Evolutionary conservation across 352 stramenopile species (phyloP).

Genomic region (Pythium dissotocum): DNA sequence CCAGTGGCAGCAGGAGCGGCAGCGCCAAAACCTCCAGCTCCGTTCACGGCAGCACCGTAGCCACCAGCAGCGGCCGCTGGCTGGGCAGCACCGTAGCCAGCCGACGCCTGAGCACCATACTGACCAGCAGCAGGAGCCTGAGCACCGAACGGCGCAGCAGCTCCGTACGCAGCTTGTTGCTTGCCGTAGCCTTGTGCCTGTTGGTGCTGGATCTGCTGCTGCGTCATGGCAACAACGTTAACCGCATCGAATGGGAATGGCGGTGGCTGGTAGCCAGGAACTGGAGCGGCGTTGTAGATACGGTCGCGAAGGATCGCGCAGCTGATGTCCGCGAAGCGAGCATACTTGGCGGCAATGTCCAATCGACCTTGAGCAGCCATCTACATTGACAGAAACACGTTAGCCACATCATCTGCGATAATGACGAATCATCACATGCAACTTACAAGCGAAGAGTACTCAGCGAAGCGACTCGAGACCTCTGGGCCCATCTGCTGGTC

Average conservation of each 20-base stretch:
- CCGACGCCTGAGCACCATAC: conserved; percentile 37
- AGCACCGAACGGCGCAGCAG: conserved; percentile 18
- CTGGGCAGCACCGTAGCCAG: conserved; percentile 48
- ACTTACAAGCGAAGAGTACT: conserved; percentile 88
- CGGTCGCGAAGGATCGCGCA: conserved; percentile 85
- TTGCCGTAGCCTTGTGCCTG: conserved; percentile 46
- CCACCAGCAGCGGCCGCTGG: conserved; percentile 15
- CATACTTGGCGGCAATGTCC: conserved; percentile 93
- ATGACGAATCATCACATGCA: conserved; percentile 14
- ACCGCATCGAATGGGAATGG: conserved; percentile 85
- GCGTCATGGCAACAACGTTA: conserved; percentile 53
- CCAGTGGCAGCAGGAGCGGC: conserved; percentile 30
- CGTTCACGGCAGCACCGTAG: conserved; percentile 17
- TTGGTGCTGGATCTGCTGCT: conserved; percentile 61
- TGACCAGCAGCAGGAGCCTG: conserved; percentile 32
- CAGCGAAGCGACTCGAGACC: conserved; percentile 88
- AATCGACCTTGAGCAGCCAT: conserved; percentile 93
- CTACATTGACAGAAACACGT: conserved; percentile 27
- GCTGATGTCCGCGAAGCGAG: conserved; percentile 73
- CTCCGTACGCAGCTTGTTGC: conserved; percentile 26
- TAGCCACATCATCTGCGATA: neutral
- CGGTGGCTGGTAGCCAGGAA: conserved; percentile 76
- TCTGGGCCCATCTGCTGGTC: conserved; percentile 87
- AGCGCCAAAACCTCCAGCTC: conserved; percentile 9
- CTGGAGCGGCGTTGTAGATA: conserved; percentile 81